phyloP scores from a whole-genome alignment of 495 filamentous ascomycete genomes.

The Cladorrhinum samala region DNA sequence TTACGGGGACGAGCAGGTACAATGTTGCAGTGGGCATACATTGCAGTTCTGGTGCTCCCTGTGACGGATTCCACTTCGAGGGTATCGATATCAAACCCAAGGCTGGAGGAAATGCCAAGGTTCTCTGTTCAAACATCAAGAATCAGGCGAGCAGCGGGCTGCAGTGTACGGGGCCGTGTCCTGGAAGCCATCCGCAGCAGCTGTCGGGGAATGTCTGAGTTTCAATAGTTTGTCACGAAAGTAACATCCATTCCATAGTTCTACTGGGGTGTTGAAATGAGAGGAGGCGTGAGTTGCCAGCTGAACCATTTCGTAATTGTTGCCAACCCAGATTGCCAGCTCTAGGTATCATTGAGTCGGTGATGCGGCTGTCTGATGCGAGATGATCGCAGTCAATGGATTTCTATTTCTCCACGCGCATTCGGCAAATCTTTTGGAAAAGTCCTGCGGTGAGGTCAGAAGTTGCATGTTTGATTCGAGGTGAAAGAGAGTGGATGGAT shows the following conservation, averaged over 20 bases:
- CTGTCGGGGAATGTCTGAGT: slow-evolving; percentile 34
- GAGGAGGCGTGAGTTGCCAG: neutral
- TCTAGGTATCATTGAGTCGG: neutral
- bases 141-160: slow-evolving; percentile 32
- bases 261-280: neutral
- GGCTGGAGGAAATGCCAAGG: slow-evolving; percentile 37
- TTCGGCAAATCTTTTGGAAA: neutral
- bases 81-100: slow-evolving; percentile 43
- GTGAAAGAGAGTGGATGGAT: neutral
- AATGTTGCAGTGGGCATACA: slow-evolving; percentile 52
- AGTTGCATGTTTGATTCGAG: neutral
- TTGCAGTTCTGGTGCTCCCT: slow-evolving; percentile 43
- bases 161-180: slow-evolving; percentile 39
- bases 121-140: slow-evolving; percentile 40
- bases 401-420: neutral
- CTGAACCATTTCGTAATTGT: neutral
- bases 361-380: neutral
- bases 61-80: slow-evolving; percentile 43
- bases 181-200: slow-evolving; percentile 39
- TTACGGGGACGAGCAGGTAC: slow-evolving; percentile 48
- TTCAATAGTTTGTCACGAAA: neutral
- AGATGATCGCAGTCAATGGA: neutral
- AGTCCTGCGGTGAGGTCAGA: neutral
- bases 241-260: neutral
- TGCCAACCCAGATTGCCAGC: neutral